Evolutionary conservation across 2,329 filamentous ascomycete genomes (phyloP).

Genomic region (Sclerotinia subarctica): DNA sequence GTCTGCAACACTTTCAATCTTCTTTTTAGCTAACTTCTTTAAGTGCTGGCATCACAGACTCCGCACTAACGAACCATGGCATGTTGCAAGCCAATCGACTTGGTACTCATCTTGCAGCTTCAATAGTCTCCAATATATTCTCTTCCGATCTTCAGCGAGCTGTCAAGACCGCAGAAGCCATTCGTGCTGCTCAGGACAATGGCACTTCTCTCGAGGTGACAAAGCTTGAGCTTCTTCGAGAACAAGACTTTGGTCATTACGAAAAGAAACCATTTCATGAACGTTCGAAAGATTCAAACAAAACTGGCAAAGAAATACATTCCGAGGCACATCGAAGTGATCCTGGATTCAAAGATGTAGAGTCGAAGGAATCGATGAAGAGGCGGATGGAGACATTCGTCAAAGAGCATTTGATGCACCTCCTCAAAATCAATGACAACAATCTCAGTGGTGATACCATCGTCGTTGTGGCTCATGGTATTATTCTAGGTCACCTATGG

Average conservation of each 20-base stretch:
- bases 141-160: conserved; percentile 77
- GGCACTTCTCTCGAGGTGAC: conserved; percentile 22
- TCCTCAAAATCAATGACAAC: conserved; percentile 40
- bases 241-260: conserved; percentile 70
- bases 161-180: conserved; percentile 63
- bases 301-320: conserved; percentile 41
- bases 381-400: conserved; percentile 64
- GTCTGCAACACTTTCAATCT: neutral
- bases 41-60: conserved; percentile 78
- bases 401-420: conserved; percentile 57
- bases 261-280: conserved; percentile 61
- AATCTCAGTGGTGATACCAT: conserved; percentile 44
- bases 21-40: conserved; percentile 22
- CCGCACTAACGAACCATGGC: conserved; percentile 76
- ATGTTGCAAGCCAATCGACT: conserved; percentile 73
- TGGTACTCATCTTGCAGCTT: conserved; percentile 61
- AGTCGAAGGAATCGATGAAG: conserved; percentile 66
- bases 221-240: conserved; percentile 52
- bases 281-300: conserved; percentile 39
- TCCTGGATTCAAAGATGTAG: conserved; percentile 53
- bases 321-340: conserved; percentile 42
- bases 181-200: conserved; percentile 61
- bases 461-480: conserved; percentile 77
- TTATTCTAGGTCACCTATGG: conserved; percentile 71
- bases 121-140: conserved; percentile 67